phyloP scores from a whole-genome alignment of 2,329 filamentous ascomycete genomes.

The Didymella keratinophila region DNA sequence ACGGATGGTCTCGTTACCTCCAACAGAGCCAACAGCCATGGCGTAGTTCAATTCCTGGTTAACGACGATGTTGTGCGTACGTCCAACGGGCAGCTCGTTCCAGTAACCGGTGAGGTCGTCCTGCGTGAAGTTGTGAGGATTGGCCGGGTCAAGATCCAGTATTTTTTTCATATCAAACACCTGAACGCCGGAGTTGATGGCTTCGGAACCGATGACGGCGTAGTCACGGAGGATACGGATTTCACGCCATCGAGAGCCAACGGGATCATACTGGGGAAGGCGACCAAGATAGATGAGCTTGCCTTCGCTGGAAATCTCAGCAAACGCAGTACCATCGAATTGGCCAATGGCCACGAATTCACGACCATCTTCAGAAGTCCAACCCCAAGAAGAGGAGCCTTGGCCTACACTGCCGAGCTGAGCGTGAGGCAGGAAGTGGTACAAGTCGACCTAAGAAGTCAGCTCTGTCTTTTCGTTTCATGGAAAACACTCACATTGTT shows the following conservation, averaged over 20 bases:
- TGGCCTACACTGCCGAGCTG: constrained; percentile 57
- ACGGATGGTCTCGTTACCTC: constrained; percentile 37
- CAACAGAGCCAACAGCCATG: constrained; percentile 39
- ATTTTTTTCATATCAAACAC: constrained; percentile 66
- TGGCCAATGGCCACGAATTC: constrained; percentile 63
- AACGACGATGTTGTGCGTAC: constrained; percentile 46
- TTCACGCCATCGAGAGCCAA: constrained; percentile 60
- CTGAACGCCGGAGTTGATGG: constrained; percentile 61
- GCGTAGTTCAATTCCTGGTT: constrained; percentile 42
- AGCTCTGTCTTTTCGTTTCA: background rate
- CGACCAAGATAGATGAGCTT: constrained; percentile 61
- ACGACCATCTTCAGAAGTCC: constrained; percentile 59
- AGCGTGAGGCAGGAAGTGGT: constrained; percentile 62
- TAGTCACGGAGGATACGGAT: constrained; percentile 54
- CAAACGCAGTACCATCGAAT: constrained; percentile 44
- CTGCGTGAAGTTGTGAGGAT: constrained; percentile 37
- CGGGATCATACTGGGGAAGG: constrained; percentile 55
- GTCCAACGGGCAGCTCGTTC: constrained; percentile 38
- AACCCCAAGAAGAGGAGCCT: constrained; percentile 59
- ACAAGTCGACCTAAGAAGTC: constrained; percentile 56
- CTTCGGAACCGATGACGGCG: constrained; percentile 48
- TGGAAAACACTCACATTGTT: constrained; percentile 38
- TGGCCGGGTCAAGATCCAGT: constrained; percentile 34
- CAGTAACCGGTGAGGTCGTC: constrained; percentile 38
- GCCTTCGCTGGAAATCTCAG: constrained; percentile 54